These are phyloP conservation scores for Cordyceps cateniannulata DNA, from an alignment of 2,329 filamentous ascomycete species.

Conservation along the genomic window DNA sequence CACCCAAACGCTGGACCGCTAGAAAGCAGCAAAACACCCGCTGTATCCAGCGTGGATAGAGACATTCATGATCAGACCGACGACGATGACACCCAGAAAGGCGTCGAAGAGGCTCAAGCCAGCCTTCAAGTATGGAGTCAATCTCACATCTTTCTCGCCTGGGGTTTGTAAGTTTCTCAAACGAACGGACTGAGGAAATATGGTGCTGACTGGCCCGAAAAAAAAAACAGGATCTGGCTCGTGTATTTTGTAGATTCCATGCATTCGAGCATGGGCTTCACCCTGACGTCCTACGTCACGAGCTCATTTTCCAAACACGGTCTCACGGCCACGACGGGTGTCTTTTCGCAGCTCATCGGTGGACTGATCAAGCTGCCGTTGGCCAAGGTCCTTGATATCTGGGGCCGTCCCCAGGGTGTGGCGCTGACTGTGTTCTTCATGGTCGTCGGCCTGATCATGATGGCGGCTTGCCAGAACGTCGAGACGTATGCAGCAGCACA, in stretches of 20 bases:
- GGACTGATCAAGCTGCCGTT: conserved; percentile 54
- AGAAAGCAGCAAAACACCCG: neutral
- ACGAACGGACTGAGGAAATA: neutral
- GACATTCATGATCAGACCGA: neutral
- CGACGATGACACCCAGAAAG: conserved; percentile 1
- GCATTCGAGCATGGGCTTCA: conserved; percentile 26
- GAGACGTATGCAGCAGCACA: conserved; percentile 44
- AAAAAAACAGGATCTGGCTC: conserved; percentile 29
- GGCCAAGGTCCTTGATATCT: conserved; percentile 57
- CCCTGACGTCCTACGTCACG: conserved; percentile 35
- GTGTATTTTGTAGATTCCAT: conserved; percentile 30
- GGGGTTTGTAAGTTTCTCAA: neutral
- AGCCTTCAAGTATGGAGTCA: neutral
- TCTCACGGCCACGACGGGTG: conserved; percentile 40
- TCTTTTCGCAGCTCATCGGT: conserved; percentile 42
- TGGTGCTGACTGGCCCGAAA: neutral
- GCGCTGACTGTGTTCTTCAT: conserved; percentile 42
- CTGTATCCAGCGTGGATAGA: neutral
- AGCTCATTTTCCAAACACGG: conserved; percentile 41
- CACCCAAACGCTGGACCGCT: neutral
- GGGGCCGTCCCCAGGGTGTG: conserved; percentile 54
- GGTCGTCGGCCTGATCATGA: conserved; percentile 47
- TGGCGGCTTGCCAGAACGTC: conserved; percentile 46
- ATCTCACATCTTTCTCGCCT: neutral
- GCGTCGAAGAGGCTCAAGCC: neutral